Evolutionary conservation across 2,329 filamentous ascomycete genomes (phyloP).

Genomic region (Fusarium verrucosum): DNA sequence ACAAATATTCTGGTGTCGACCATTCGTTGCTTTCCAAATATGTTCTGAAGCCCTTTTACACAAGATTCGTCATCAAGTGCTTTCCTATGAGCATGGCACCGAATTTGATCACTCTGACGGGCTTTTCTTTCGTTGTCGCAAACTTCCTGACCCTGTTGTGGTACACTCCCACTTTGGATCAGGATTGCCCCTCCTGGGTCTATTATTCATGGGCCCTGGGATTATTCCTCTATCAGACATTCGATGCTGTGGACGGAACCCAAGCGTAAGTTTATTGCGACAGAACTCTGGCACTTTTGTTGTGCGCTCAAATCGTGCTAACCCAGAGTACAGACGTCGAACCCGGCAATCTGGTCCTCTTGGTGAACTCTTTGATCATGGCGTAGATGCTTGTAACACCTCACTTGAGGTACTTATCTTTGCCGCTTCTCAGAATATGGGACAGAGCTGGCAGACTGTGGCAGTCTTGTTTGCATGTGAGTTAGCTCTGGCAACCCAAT

Average conservation of each 20-base stretch:
- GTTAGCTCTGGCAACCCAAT: constrained; percentile 42
- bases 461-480: constrained; percentile 82
- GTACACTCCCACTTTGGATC: constrained; percentile 94
- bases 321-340: constrained; percentile 67
- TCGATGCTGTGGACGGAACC: constrained; percentile 94
- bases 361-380: constrained; percentile 96
- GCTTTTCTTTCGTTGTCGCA: constrained; percentile 86
- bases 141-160: constrained; percentile 93
- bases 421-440: constrained; percentile 89
- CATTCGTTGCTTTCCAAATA: constrained; percentile 90
- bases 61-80: constrained; percentile 88
- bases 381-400: constrained; percentile 96
- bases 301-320: constrained; percentile 1
- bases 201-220: constrained; percentile 92
- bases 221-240: constrained; percentile 96
- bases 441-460: constrained; percentile 90
- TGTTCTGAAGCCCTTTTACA: constrained; percentile 97
- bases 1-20: constrained; percentile 95
- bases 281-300: not conserved
- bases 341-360: constrained; percentile 93
- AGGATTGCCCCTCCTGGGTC: constrained; percentile 94
- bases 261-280: constrained; percentile 76
- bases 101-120: constrained; percentile 86
- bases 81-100: constrained; percentile 97
- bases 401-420: constrained; percentile 94